Conservation (phyloP, 768 basidiomycete genomes). For the Tricholoma terreum region DNA sequence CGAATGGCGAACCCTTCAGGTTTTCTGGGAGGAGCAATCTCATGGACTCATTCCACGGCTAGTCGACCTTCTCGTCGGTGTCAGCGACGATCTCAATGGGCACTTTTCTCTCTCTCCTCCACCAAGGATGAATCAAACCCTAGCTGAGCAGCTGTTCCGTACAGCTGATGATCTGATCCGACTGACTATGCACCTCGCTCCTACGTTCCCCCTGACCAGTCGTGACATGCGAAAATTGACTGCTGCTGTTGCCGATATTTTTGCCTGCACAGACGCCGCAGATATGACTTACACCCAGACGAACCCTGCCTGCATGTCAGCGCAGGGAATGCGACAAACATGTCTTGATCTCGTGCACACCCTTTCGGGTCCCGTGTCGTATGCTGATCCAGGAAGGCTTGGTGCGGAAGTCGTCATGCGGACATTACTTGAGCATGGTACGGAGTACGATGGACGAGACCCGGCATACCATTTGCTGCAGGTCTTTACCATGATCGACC, state of each 20-base stretch:
- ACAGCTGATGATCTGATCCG: conserved; percentile 51
- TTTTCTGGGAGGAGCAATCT: conserved; percentile 57
- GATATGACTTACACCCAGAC: conserved; percentile 37
- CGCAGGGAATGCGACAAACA: conserved; percentile 41
- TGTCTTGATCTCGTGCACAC: conserved; percentile 50
- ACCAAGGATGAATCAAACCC: conserved; percentile 35
- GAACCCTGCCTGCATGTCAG: conserved; percentile 38
- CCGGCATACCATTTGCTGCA: conserved; percentile 57
- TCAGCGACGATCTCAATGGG: conserved; percentile 50
- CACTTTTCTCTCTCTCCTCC: conserved; percentile 46
- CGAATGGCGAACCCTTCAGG: conserved; percentile 52
- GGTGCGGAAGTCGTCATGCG: conserved; percentile 53
- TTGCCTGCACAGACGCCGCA: conserved; percentile 50
- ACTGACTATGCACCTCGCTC: conserved; percentile 47
- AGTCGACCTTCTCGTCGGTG: conserved; percentile 45
- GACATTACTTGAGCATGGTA: conserved; percentile 51
- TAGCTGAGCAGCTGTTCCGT: conserved; percentile 54
- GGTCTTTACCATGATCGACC: conserved; percentile 54
- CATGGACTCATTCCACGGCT: conserved; percentile 59
- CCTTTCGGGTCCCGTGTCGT: conserved; percentile 34
- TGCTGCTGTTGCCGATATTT: conserved; percentile 48
- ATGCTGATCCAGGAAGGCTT: conserved; percentile 32
- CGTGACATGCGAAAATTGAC: conserved; percentile 47
- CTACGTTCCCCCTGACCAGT: conserved; percentile 46
- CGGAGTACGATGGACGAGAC: conserved; percentile 41